phyloP scores from a whole-genome alignment of 2,329 filamentous ascomycete genomes.

The Aureobasidium leucospermi region DNA sequence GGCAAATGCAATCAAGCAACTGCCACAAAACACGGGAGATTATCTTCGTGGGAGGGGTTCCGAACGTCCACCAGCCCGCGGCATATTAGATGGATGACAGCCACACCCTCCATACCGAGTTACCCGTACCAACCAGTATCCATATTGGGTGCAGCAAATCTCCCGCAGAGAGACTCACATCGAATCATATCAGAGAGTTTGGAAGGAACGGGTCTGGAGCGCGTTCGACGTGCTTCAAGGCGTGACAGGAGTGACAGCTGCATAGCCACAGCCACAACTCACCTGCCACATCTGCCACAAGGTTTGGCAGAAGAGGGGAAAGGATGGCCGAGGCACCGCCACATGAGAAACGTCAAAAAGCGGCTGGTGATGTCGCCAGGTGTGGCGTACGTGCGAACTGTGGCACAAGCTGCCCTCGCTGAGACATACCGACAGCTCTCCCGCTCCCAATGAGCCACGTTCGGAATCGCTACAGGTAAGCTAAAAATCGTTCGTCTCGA shows the following conservation, averaged over 20 bases:
- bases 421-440: neutral
- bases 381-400: neutral
- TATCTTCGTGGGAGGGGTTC: neutral
- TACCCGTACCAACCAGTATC: neutral
- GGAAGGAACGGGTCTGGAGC: neutral
- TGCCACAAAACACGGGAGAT: neutral
- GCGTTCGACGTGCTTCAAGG: neutral
- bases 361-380: neutral
- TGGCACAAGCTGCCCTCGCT: neutral
- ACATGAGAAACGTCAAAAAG: neutral
- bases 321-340: neutral
- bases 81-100: neutral
- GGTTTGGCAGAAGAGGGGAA: neutral
- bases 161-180: neutral
- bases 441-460: neutral
- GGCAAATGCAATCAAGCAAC: neutral
- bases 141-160: conserved; percentile 8
- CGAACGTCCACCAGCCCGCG: neutral
- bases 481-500: conserved; percentile 4
- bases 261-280: conserved; percentile 7
- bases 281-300: neutral
- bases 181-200: neutral
- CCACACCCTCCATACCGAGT: neutral
- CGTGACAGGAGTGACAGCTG: conserved; percentile 7
- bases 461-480: neutral